Percentiles rank a stretch among this genome's conserved stretches.
phyloP scores from a whole-genome alignment of 1,139 yeast genomes.

The Geotrichum reessii region DNA sequence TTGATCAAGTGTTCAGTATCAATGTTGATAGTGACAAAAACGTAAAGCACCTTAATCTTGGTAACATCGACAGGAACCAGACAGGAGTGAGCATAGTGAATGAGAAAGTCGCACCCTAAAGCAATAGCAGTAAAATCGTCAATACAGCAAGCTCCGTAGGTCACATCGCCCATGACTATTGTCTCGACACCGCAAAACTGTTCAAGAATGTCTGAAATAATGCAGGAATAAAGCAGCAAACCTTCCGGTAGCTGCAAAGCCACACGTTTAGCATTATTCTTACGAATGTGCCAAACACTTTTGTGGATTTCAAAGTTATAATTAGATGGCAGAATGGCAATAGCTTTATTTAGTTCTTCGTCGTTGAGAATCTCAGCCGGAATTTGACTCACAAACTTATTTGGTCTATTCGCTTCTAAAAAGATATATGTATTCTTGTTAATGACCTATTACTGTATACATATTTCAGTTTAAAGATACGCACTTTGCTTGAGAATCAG shows the following conservation, averaged over 20 bases:
- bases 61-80: slow-evolving; percentile 93
- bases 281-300: slow-evolving; percentile 86
- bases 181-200: slow-evolving; percentile 87
- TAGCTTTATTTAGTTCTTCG: slow-evolving; percentile 72
- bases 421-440: too few species aligned
- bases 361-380: slow-evolving; percentile 81
- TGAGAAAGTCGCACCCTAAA: slow-evolving; percentile 85
- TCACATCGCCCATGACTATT: slow-evolving; percentile 96
- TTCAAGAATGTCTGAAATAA: slow-evolving; percentile 83
- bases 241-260: slow-evolving; percentile 99
- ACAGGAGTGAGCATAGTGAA: slow-evolving; percentile 97
- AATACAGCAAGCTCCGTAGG: slow-evolving; percentile 97
- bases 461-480: not conserved
- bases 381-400: slow-evolving; percentile 74
- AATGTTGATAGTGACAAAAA: slow-evolving; percentile 90
- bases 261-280: slow-evolving; percentile 65
- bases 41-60: slow-evolving; percentile 78
- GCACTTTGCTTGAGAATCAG: slow-evolving; percentile 15
- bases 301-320: slow-evolving; percentile 95
- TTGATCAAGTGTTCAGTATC: slow-evolving; percentile 76
- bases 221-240: slow-evolving; percentile 73
- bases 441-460: too few species aligned
- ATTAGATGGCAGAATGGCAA: slow-evolving; percentile 74
- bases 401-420: slow-evolving; percentile 9
- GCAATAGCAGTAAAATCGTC: slow-evolving; percentile 95